Base-by-base conservation (phyloP, 345 rosid genomes). In the Physaria fendleri region DNA sequence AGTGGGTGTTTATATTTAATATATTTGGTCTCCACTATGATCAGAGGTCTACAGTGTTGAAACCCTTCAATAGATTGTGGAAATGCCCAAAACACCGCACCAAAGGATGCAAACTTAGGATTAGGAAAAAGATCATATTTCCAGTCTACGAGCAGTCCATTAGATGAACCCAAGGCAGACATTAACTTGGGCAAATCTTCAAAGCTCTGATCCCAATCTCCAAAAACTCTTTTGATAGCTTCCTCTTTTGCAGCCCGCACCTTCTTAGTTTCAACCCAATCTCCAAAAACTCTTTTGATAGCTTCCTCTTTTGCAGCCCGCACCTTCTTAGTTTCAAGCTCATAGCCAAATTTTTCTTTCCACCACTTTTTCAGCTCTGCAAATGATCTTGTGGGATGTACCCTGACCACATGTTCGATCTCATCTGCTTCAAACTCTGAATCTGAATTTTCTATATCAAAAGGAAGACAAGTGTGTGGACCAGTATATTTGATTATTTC, bases 71-170 rank as follows among this genome's bases (percentile, higher is more conserved):
- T 10, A 3, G 58, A 39, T 23, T 49, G 58, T 20, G 58, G 6
- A 49, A 62, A 38, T 2, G 66, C 57, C 66, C 67, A 62, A 28
- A 62, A 62, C 40, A 50, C 50, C 2, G 57, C 14, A 5, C 22
- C 0, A 0, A 62, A 62, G 1, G 48, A 25, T 2, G 66, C 47
- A 27, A 48, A 25, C 2, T 38, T 0, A 17, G 57, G 21, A 9
- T 62, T 18, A 27, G 58, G 38, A 15, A 49, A 62, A 38, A 6
- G 5, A 8, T 50, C 23, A 4, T 50, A 62, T 1, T 50, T 1
- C 67, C 67, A 62, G 2, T 50, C 49, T 5, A 62, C 41, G 0
- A 27, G 1, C 11, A 62, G 28, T 0, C 56, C 40, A 16, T 49
- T 62, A 9, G 58, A 39, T 5, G 40, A 39, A 0, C 10, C 20